Conservation (phyloP, 1,284 basidiomycete genomes). For the Leccinum huronense region DNA sequence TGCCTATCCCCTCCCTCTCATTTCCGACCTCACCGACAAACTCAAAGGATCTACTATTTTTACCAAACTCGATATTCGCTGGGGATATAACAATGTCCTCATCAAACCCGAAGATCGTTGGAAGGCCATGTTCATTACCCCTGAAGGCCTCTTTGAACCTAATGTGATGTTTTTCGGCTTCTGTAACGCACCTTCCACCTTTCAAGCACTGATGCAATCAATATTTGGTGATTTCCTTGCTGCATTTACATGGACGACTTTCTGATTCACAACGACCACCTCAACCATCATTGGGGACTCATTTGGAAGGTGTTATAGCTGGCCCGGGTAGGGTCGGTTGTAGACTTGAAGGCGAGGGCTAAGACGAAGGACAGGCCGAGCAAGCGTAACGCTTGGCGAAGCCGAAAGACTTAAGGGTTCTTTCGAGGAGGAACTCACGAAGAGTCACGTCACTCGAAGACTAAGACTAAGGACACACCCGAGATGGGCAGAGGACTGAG, state of each 20-base stretch:
- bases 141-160: neutral
- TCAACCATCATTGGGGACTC: neutral
- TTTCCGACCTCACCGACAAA: neutral
- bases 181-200: neutral
- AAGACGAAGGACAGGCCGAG: too few relatives aligned
- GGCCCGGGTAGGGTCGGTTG: too few relatives aligned
- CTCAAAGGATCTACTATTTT: neutral
- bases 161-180: neutral
- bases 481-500: too few relatives aligned
- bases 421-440: too few relatives aligned
- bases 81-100: neutral
- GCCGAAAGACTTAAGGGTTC: too few relatives aligned
- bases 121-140: neutral
- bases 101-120: neutral
- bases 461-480: too few relatives aligned
- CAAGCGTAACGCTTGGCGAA: too few relatives aligned
- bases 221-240: neutral
- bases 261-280: neutral
- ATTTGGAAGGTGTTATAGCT: too few relatives aligned
- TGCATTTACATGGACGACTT: neutral
- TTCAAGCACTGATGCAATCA: neutral
- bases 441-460: too few relatives aligned
- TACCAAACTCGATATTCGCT: neutral
- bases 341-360: too few relatives aligned
- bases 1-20: neutral